A percentile compares a stretch with the other conserved stretches of the same genome.
phyloP scores from a whole-genome alignment of 208 protist genomes.

The Leishmania martiniquensis region DNA sequence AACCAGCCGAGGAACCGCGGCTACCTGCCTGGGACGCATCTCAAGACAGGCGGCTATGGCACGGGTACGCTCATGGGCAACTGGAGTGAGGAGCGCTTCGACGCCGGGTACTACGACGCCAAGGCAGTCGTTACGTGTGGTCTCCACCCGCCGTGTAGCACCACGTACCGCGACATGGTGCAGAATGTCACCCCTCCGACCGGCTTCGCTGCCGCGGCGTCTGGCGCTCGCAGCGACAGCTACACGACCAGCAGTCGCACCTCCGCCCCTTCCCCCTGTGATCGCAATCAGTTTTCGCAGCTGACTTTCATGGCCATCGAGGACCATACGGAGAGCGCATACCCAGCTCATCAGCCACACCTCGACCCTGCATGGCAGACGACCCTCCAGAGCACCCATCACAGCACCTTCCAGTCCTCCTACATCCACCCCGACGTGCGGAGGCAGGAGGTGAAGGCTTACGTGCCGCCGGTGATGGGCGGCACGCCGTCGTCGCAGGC shows the following conservation, averaged over 20 bases:
- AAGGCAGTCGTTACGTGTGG: constrained; percentile 55
- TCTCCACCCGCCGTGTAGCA: constrained; percentile 45
- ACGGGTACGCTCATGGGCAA: constrained; percentile 80
- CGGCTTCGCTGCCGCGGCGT: neutral
- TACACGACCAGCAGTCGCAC: neutral
- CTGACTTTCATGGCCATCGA: constrained; percentile 77
- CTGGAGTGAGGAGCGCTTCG: constrained; percentile 85
- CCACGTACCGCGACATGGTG: constrained; percentile 56
- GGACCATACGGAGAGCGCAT: constrained; percentile 67
- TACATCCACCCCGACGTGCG: constrained; percentile 38
- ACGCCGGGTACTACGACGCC: constrained; percentile 83
- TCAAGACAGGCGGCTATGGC: constrained; percentile 76
- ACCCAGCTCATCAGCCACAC: constrained; percentile 85
- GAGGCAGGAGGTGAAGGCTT: constrained; percentile 26
- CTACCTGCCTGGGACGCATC: constrained; percentile 83
- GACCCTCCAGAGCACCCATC: constrained; percentile 9
- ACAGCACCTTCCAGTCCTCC: constrained; percentile 31
- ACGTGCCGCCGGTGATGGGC: constrained; percentile 63
- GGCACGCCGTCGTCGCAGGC: constrained; percentile 60
- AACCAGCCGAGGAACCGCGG: constrained; percentile 90
- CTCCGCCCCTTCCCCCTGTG: neutral
- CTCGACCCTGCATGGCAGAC: constrained; percentile 54
- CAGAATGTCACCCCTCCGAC: constrained; percentile 11
- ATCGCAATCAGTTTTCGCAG: constrained; percentile 60
- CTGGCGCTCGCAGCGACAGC: constrained; percentile 12